These are phyloP conservation scores for Wallemia mellicola DNA, from an alignment of 1,284 basidiomycete species.

Conservation along the genomic window DNA sequence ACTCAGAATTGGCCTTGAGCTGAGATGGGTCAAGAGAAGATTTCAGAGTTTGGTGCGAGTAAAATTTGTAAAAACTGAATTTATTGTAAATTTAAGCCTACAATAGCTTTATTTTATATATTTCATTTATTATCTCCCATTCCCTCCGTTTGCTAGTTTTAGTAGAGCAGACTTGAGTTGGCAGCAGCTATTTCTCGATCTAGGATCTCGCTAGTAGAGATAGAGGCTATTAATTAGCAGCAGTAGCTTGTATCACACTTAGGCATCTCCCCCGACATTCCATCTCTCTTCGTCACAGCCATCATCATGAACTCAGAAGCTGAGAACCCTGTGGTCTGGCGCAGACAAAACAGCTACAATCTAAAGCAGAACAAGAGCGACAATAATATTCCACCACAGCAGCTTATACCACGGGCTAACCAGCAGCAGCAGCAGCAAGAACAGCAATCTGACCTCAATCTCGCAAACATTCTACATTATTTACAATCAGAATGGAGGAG, in stretches of 20 bases:
- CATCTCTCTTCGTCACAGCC: not conserved
- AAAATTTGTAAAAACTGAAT: not conserved
- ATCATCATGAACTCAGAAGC: not conserved
- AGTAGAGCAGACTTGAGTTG: no score
- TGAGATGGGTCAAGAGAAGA: not conserved
- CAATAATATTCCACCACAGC: slow-evolving; percentile 31
- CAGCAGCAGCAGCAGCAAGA: slow-evolving; percentile 2
- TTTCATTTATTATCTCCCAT: not conserved
- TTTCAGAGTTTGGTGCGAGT: not conserved
- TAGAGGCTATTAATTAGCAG: no score
- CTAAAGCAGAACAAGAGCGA: slow-evolving; percentile 17
- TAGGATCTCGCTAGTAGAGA: no score
- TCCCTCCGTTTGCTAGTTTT: no score
- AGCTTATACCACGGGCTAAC: slow-evolving; percentile 28
- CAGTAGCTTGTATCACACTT: no score
- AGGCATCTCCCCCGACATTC: no score
- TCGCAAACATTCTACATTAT: slow-evolving; percentile 84
- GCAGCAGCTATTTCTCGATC: no score
- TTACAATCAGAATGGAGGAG: slow-evolving; percentile 92
- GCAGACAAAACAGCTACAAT: not conserved
- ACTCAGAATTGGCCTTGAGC: not conserved
- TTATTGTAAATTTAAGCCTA: not conserved
- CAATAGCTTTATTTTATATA: not conserved
- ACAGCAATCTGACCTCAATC: slow-evolving; percentile 46
- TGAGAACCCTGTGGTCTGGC: not conserved